Evolutionary conservation across 1,139 yeast genomes (phyloP), one percentile per base, ranked within the genome.

Genomic region (Waltiozyma sp.): DNA sequence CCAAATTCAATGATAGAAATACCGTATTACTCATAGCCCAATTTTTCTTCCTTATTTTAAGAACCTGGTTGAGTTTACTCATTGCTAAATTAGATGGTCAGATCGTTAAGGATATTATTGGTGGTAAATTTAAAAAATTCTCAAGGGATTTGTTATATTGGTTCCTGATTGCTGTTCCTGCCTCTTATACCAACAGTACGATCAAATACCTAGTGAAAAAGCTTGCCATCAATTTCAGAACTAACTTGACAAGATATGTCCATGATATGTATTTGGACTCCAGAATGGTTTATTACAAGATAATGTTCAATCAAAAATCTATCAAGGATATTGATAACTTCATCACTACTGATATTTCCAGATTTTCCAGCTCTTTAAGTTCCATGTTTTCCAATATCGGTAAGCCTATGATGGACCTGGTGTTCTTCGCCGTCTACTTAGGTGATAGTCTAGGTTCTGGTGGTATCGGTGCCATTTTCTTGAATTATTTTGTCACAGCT

Each of bases 81-180:
- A 88, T 89, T 38, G 95, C 97, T 4, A 82, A 83, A 57, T 68
- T 89, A 42, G 96, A 89, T 62, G 96, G 96, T 56, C 91, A 85
- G 58, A 83, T 89, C 43, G 96, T 88, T 40, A 81, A 86, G 59
- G 93, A 88, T 60, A 74, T 89, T 58, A 87, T 89, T 54, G 83
- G 89, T 31, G 89, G 88, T 15, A 78, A 83, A 53, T 88, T 91
- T 8, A 74, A 69, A 51, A 81, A 81, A 47, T 88, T 89, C 54
- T 60, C 80, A 38, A 69, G 86, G 49, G 96, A 89, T 57, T 68
- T 89, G 60, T 72, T 77, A 13, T 83, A 84, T 61, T 89, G 96
- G 96, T 73, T 89, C 47, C 65, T 85, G 49, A 78, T 89, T 58
- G 96, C 96, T 1, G 79, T 88, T 51, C 97, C 96, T 1, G 95